A percentile compares a stretch with the other conserved stretches of the same genome.
These are phyloP conservation scores for Arctium lappa DNA, from an alignment of 129 eudicot genomes.

Conservation along the genomic window DNA sequence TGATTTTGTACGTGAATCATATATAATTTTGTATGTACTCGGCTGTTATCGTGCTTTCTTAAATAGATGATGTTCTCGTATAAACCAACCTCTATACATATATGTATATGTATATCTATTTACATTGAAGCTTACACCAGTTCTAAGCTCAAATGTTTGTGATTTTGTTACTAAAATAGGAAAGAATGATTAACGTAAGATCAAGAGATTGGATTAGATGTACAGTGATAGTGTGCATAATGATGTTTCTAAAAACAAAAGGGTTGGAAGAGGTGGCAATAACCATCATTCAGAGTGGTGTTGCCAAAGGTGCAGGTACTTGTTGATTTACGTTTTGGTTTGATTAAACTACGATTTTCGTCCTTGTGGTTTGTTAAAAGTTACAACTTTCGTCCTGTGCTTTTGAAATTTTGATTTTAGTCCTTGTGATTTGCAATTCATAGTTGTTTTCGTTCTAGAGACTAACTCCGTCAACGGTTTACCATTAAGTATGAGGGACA, in stretches of 20 bases:
- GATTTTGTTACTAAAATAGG: not conserved
- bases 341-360: not conserved
- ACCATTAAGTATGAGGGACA: not conserved
- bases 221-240: not conserved
- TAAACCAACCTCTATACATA: not conserved
- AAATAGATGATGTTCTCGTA: too few relatives aligned
- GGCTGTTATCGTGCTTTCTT: too few relatives aligned
- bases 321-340: not conserved
- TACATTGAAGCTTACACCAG: not conserved
- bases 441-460: not conserved
- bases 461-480: not conserved
- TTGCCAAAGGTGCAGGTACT: conserved; percentile 28
- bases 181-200: not conserved
- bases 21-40: too few relatives aligned
- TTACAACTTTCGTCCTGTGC: not conserved
- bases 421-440: not conserved
- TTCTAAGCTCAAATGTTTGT: not conserved
- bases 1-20: too few relatives aligned
- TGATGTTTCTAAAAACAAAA: conserved; percentile 11
- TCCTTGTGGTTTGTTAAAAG: not conserved
- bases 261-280: conserved; percentile 4
- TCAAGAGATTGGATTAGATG: not conserved
- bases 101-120: not conserved
- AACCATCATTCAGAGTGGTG: conserved; percentile 15
- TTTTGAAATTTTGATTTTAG: not conserved